Evolutionary conservation across 2,329 filamentous ascomycete genomes (phyloP).

Genomic region (Diaporthe helianthi): DNA sequence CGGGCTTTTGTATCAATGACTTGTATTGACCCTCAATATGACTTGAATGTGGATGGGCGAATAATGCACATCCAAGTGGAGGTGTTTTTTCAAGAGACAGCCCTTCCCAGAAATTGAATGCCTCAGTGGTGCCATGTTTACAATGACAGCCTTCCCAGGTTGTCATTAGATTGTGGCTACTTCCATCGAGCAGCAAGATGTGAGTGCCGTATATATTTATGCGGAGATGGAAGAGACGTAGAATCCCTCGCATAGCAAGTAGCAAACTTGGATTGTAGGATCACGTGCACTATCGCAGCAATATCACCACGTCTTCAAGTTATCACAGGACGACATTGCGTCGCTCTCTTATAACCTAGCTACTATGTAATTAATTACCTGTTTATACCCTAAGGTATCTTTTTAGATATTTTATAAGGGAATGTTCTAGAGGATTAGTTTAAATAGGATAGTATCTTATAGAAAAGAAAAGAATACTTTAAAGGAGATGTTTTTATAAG

Average conservation of each 20-base stretch:
- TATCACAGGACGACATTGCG: neutral
- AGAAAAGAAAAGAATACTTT: too few relatives aligned
- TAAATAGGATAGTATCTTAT: too few relatives aligned
- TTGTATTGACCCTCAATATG: neutral
- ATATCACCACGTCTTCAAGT: neutral
- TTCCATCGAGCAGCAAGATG: too few relatives aligned
- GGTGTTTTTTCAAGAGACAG: neutral
- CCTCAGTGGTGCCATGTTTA: neutral
- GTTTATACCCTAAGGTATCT: too few relatives aligned
- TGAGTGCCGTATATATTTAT: too few relatives aligned
- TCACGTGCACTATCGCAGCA: neutral
- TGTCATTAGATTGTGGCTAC: neutral
- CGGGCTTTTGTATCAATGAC: neutral
- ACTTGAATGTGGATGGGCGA: neutral
- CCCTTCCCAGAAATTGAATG: neutral
- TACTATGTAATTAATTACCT: too few relatives aligned
- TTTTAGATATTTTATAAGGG: too few relatives aligned
- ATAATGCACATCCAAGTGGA: neutral
- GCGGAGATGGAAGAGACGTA: too few relatives aligned
- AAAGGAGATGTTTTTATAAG: too few relatives aligned
- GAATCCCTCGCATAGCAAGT: neutral
- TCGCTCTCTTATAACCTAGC: neutral
- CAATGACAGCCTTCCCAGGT: neutral
- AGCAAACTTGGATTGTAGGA: neutral
- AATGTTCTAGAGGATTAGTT: too few relatives aligned